Conservation (phyloP, 2,329 filamentous ascomycete species). For the Cladosporium oxysporum region DNA sequence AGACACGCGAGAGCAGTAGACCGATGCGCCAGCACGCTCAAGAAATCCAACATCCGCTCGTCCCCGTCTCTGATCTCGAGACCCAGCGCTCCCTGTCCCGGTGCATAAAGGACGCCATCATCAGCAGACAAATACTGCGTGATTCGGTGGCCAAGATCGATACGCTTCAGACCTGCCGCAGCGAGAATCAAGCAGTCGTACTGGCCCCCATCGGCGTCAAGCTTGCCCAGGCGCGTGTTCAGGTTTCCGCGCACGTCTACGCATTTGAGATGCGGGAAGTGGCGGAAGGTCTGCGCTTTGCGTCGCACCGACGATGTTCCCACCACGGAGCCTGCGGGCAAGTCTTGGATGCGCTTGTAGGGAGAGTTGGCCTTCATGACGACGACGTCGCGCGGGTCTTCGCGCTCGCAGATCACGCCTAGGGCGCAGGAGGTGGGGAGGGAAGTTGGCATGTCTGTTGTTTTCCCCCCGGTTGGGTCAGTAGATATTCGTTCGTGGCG, state of each 20-base stretch:
- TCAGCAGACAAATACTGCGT: slow-evolving; percentile 70
- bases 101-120: slow-evolving; percentile 78
- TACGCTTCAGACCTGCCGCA: slow-evolving; percentile 76
- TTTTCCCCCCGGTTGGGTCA: not conserved
- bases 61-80: slow-evolving; percentile 78
- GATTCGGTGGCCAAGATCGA: slow-evolving; percentile 70
- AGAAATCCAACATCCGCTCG: slow-evolving; percentile 57
- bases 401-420: slow-evolving; percentile 72
- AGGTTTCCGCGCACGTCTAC: slow-evolving; percentile 84
- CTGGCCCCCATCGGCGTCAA: slow-evolving; percentile 72
- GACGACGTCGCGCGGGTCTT: slow-evolving; percentile 54
- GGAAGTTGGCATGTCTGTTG: slow-evolving; percentile 69
- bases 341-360: slow-evolving; percentile 65
- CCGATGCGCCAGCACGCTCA: slow-evolving; percentile 63
- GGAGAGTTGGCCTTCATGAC: slow-evolving; percentile 46
- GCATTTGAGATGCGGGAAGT: slow-evolving; percentile 74
- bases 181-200: slow-evolving; percentile 81
- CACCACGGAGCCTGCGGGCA: slow-evolving; percentile 75
- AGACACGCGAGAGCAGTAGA: slow-evolving; percentile 68
- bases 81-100: slow-evolving; percentile 84
- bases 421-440: slow-evolving; percentile 72
- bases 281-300: slow-evolving; percentile 73
- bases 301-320: slow-evolving; percentile 86
- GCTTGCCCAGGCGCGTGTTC: slow-evolving; percentile 77
- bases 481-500: not conserved